Evolutionary conservation across 371 early-diverging fungal species (phyloP).

Genomic region (Choanephora cucurbitarum): DNA sequence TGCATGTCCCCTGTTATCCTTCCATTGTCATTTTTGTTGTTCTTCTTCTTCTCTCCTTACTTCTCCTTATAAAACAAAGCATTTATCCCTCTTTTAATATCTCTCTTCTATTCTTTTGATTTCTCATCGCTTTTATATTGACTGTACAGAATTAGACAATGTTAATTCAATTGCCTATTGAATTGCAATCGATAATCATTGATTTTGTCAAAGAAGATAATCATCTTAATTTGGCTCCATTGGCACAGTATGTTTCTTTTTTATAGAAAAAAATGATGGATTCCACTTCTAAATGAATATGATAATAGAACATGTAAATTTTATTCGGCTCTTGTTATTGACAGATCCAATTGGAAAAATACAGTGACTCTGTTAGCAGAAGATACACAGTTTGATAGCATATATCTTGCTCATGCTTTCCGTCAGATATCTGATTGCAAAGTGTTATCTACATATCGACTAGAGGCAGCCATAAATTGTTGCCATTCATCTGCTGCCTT

Average conservation of each 20-base stretch:
- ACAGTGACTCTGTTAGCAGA: conserved; percentile 17
- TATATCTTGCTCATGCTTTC: too few species aligned
- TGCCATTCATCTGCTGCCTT: background rate
- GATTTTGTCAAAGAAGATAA: conserved; percentile 25
- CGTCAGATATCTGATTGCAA: background rate
- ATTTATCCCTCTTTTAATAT: background rate
- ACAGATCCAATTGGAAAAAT: conserved; percentile 18
- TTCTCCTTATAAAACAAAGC: background rate
- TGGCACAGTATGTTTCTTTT: conserved; percentile 39
- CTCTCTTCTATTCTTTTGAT: conserved; percentile 6
- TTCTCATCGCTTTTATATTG: conserved; percentile 6
- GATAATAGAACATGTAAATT: conserved; percentile 10
- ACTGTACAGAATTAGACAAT: background rate
- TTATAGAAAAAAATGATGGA: too few species aligned
- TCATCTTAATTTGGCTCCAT: conserved; percentile 26
- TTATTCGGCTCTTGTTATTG: conserved; percentile 9
- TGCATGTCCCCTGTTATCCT: too few species aligned
- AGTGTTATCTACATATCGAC: background rate
- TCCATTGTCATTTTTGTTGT: background rate
- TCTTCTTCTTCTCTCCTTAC: background rate
- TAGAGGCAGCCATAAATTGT: background rate
- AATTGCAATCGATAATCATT: conserved; percentile 30
- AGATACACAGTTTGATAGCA: background rate
- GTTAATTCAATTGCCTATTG: conserved; percentile 28
- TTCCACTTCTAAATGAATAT: too few species aligned